These are phyloP conservation scores for Vigna nakashimae DNA, from an alignment of 306 rosid species.

Conservation along the genomic window DNA sequence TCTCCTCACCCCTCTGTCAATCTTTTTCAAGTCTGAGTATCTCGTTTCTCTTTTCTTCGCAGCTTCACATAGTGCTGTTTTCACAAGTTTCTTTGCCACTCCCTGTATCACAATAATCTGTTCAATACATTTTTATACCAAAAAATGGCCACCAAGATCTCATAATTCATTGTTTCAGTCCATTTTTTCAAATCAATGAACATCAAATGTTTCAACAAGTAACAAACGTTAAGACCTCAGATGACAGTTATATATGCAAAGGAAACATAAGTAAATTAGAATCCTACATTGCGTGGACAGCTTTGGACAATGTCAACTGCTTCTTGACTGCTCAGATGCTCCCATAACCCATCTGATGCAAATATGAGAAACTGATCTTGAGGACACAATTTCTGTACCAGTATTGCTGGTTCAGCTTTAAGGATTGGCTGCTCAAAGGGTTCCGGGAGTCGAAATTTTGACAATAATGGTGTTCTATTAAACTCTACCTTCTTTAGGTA, in stretches of 20 bases:
- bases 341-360: constrained; percentile 99
- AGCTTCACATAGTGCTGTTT: constrained; percentile 81
- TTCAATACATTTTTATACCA: neutral
- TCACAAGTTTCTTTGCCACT: constrained; percentile 75
- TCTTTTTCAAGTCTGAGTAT: constrained; percentile 88
- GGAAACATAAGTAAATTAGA: constrained; percentile 36
- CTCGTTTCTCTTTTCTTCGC: constrained; percentile 99
- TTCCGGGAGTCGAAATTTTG: constrained; percentile 80
- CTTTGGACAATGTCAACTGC: constrained; percentile 86
- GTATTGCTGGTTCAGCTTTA: constrained; percentile 80
- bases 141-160: neutral
- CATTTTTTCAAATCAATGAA: neutral
- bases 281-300: constrained; percentile 78
- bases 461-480: constrained; percentile 74
- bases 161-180: neutral
- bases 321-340: constrained; percentile 86
- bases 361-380: constrained; percentile 85
- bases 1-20: constrained; percentile 93
- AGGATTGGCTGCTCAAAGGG: constrained; percentile 85
- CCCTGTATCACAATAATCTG: constrained; percentile 62
- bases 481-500: constrained; percentile 86
- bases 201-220: neutral
- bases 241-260: constrained; percentile 19
- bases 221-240: too few relatives aligned
- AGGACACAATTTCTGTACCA: constrained; percentile 67